Evolutionary conservation across 257 asterid genomes (phyloP).

Genomic region (Nicotiana noctiflora): DNA sequence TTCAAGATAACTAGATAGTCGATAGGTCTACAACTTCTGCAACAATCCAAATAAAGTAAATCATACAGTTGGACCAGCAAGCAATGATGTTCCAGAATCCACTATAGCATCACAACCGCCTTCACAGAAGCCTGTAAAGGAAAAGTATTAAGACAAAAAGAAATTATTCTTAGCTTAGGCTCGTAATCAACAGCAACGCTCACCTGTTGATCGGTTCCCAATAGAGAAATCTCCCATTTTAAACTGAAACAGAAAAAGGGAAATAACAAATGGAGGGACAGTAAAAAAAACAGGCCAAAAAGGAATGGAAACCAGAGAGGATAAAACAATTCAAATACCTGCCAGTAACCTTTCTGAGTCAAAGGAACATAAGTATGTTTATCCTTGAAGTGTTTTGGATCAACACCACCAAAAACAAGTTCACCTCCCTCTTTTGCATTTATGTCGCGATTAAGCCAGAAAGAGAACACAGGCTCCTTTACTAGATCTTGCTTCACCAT

Average conservation of each 20-base stretch:
- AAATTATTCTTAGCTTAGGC: no score
- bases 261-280: not conserved
- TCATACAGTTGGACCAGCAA: slow-evolving; percentile 87
- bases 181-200: not conserved
- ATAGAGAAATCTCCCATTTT: slow-evolving; percentile 68
- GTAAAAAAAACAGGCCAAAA: not conserved
- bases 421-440: slow-evolving; percentile 79
- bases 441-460: slow-evolving; percentile 77
- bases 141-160: not conserved
- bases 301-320: no score
- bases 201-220: slow-evolving; percentile 76
- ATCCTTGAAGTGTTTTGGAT: slow-evolving; percentile 63
- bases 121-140: slow-evolving; percentile 55
- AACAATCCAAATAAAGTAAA: not conserved
- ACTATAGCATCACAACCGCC: slow-evolving; percentile 92
- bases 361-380: slow-evolving; percentile 67
- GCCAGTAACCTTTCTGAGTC: slow-evolving; percentile 91
- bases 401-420: slow-evolving; percentile 82
- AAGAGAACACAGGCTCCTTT: slow-evolving; percentile 65
- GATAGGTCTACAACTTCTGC: no score
- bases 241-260: slow-evolving; percentile 36
- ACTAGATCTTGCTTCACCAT: slow-evolving; percentile 81
- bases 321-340: slow-evolving; percentile 33
- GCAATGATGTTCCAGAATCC: slow-evolving; percentile 94
- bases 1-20: not conserved